Evolutionary conservation across 1,139 yeast species (phyloP), one percentile per base, ranked within the genome.

Genomic region (Saccharomyces hybrid): DNA sequence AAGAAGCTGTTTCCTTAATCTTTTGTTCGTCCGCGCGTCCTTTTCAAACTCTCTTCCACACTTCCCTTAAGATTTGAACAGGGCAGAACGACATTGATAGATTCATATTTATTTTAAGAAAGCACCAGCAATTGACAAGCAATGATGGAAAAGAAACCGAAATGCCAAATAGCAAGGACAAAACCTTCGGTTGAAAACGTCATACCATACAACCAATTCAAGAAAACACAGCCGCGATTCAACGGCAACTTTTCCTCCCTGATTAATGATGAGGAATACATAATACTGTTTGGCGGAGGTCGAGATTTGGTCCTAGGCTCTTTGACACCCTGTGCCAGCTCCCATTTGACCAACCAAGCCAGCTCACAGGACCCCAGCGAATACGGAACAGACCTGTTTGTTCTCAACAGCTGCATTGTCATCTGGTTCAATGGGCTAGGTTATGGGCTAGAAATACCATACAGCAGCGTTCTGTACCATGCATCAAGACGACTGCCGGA

Each of bases 271-370:
- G 50, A 51, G 16, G 50, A 34, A 21, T 51, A 51, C 42, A 58
- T 27, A 48, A 61, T 74, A 1, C 58, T 75, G 14, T 70, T 69
- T 51, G 78, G 76, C 4, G 78, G 78, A 5, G 78, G 78, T 1
- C 61, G 78, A 41, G 68, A 72, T 28, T 66, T 71, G 48, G 52
- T 60, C 11, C 54, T 71, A 26, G 59, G 63, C 51, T 58, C 34
- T 48, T 66, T 27, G 58, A 54, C 48, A 42, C 54, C 11, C 58
- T 59, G 44, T 19, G 16, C 26, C 7, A 38, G 44, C 11, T 9
- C 44, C 19, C 44, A 38, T 11, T 16, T 38, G 12, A 16, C 44
- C 44, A 38, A 38, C n/a, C 44, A 38, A 16, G 44, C 44, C 44
- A 11, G 19, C 44, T 19, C 44, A 19, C 24, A 38, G 19, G 44